Conservation (phyloP, 2,329 filamentous ascomycete species). For the Talaromyces sp. region DNA sequence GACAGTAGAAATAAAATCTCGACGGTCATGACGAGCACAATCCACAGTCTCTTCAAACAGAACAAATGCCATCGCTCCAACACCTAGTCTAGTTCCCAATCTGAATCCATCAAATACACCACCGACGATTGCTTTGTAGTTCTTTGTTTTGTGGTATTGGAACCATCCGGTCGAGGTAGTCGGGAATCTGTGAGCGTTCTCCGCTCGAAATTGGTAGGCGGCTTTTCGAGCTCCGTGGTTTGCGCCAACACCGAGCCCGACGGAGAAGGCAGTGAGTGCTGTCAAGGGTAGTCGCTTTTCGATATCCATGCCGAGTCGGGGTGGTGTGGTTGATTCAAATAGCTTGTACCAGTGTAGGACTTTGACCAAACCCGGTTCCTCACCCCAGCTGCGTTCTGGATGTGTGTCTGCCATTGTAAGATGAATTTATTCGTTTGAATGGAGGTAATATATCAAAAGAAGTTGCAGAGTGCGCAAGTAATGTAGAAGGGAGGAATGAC, state of each 20-base stretch:
- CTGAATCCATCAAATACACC: constrained; percentile 75
- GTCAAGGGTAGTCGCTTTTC: constrained; percentile 66
- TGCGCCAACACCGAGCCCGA: constrained; percentile 70
- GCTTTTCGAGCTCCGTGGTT: constrained; percentile 71
- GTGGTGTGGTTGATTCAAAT: constrained; percentile 38
- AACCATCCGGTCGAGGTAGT: constrained; percentile 85
- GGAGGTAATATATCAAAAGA: background rate
- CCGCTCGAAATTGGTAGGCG: constrained; percentile 83
- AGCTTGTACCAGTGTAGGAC: constrained; percentile 39
- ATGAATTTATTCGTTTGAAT: too few relatives aligned
- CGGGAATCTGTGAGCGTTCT: constrained; percentile 93
- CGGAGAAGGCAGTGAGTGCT: constrained; percentile 60
- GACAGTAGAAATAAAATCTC: constrained; percentile 78
- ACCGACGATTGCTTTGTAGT: constrained; percentile 78
- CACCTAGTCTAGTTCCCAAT: constrained; percentile 68
- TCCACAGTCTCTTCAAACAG: constrained; percentile 83
- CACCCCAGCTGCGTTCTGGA: constrained; percentile 21
- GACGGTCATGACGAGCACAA: constrained; percentile 55
- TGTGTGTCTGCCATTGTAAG: constrained; percentile 11
- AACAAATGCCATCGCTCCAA: constrained; percentile 76
- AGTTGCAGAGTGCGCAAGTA: background rate
- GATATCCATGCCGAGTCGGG: constrained; percentile 62
- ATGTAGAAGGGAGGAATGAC: background rate
- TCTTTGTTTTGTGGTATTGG: constrained; percentile 98
- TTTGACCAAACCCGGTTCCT: constrained; percentile 28